A percentile compares a stretch with the other conserved stretches of the same genome.
Conservation (phyloP, 306 rosid species). For the Cucurbita argyrosperma region DNA sequence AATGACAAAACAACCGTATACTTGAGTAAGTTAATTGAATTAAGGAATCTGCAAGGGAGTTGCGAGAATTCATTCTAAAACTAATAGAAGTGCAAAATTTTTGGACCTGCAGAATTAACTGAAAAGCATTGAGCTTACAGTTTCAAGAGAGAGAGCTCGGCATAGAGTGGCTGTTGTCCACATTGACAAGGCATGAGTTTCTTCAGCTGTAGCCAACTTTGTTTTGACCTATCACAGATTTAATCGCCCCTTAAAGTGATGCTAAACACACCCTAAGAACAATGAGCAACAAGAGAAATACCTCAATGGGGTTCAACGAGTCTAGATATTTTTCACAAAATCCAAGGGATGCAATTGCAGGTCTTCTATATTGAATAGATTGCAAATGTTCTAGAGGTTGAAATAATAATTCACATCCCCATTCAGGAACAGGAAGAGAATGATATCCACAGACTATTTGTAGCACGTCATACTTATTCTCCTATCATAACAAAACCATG, state of each 20-base stretch:
- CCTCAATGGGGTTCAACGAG: slow-evolving; percentile 37
- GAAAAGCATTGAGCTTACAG: slow-evolving; percentile 33
- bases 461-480: slow-evolving; percentile 64
- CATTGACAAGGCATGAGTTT: slow-evolving; percentile 66
- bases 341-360: slow-evolving; percentile 50
- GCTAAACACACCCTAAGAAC: neutral
- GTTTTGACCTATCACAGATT: slow-evolving; percentile 22
- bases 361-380: slow-evolving; percentile 53
- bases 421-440: slow-evolving; percentile 46
- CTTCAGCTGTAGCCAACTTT: slow-evolving; percentile 77
- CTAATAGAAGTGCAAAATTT: neutral
- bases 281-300: slow-evolving; percentile 19
- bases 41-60: neutral
- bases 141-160: slow-evolving; percentile 77
- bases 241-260: neutral
- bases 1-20: neutral
- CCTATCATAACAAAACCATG: slow-evolving; percentile 34
- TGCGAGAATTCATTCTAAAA: neutral
- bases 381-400: slow-evolving; percentile 93
- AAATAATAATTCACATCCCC: slow-evolving; percentile 53
- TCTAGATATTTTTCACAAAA: slow-evolving; percentile 28
- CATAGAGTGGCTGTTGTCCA: slow-evolving; percentile 85
- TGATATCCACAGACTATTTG: slow-evolving; percentile 81
- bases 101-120: neutral
- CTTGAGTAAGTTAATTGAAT: neutral